phyloP scores from a whole-genome alignment of 108 stramenopile species.

The Pseudonitzschia pungens region DNA sequence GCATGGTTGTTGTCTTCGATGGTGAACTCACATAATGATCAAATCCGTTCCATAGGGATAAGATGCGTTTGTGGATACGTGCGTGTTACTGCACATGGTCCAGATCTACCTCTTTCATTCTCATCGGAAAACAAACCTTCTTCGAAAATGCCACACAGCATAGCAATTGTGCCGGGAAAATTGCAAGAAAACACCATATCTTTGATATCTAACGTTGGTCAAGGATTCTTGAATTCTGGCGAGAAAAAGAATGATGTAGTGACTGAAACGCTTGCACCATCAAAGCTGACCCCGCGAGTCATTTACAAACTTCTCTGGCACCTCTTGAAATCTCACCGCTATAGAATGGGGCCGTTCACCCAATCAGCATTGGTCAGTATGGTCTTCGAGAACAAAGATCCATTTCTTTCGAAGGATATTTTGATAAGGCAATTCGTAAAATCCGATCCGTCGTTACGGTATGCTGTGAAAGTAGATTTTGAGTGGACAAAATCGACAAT shows the following conservation, averaged over 20 bases:
- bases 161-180: constrained; percentile 7
- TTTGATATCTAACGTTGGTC: constrained; percentile 37
- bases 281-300: constrained; percentile 58
- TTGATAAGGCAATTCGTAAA: constrained; percentile 43
- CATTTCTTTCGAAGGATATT: constrained; percentile 26
- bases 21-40: constrained; percentile 70
- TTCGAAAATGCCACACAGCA: constrained; percentile 7
- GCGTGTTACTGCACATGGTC: constrained; percentile 23
- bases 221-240: constrained; percentile 27
- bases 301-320: constrained; percentile 80
- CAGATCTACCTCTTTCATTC: constrained; percentile 30
- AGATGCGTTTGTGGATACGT: constrained; percentile 62
- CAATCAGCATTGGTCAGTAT: constrained; percentile 57
- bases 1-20: constrained; percentile 76
- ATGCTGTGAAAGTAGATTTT: constrained; percentile 9
- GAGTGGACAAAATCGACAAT: constrained; percentile 8
- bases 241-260: constrained; percentile 46
- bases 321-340: constrained; percentile 69
- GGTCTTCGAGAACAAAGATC: constrained; percentile 44
- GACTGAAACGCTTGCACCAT: constrained; percentile 40
- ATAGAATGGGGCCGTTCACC: constrained; percentile 44
- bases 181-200: constrained; percentile 32
- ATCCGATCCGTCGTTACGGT: constrained; percentile 17
- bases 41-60: constrained; percentile 61
- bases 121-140: constrained; percentile 18